Evolutionary conservation across 2,329 filamentous ascomycete species (phyloP), one percentile per base, ranked within the genome.

Genomic region (Xylariaceae sp.): DNA sequence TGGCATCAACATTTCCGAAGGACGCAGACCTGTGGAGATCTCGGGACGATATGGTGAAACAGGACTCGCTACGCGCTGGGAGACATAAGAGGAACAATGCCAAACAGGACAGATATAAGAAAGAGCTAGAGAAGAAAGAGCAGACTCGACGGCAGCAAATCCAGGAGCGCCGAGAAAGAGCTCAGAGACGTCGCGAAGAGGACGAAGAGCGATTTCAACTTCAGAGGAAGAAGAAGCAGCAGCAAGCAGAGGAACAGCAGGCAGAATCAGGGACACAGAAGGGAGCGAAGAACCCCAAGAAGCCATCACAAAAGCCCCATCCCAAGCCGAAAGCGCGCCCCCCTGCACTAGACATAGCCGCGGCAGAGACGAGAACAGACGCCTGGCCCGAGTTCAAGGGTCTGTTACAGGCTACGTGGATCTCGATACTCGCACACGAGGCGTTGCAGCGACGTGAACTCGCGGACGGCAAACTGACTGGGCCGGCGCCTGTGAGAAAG

Each of bases 311-410:
- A 37, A 40, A 26, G 8, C 26, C 4, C 6, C 9, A 3, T 4
- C 19, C 19, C 40, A n/a, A 27, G 6, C 4, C 27, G 4, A 4
- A 8, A 27, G 40, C 6, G 6, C 26, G 6, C 2, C n/a, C 19
- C 40, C 3, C 6, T 7, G 31, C 35, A 11, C 4, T 11, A 37
- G 12, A 7, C 3, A 37, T 9, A 8, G 11, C 6, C 6, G 19
- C 30, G 26, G 39, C 30, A 7, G n/a, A 27, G 12, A 30, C 1
- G 29, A 40, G 48, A 19, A 19, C 19, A 31, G 53, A 67, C 58
- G 65, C 61, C 27, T 67, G 62, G 62, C 57, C 52, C 1, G 58
- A 57, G 2, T 34, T 67, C 11, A 44, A 47, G 49, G 48, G 49
- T 29, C 48, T 66, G 31, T 6, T 61, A 6, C 3, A 30, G 29